A percentile compares a stretch with the other conserved stretches of the same genome.
Evolutionary conservation across 495 filamentous ascomycete species (phyloP).

Genomic region (Pyronema domesticum): DNA sequence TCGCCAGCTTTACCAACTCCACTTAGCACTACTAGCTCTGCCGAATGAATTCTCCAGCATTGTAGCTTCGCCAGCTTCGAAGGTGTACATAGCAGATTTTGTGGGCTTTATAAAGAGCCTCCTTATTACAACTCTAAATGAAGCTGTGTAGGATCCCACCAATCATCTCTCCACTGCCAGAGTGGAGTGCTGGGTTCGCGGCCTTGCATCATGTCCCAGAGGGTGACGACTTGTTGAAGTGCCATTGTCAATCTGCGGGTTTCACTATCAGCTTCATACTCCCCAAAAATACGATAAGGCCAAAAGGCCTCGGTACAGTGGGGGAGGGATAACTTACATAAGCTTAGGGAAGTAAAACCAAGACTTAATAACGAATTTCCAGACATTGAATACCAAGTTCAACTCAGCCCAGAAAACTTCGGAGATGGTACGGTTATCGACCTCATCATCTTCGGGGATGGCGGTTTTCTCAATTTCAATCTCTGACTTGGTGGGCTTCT

Average conservation of each 20-base stretch:
- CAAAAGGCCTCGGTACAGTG: slow-evolving; percentile 16
- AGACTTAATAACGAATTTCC: slow-evolving; percentile 44
- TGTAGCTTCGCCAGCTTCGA: too few relatives aligned
- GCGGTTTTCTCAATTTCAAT: background rate
- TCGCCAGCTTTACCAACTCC: too few relatives aligned
- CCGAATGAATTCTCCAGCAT: too few relatives aligned
- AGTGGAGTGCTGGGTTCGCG: background rate
- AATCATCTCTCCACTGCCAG: background rate
- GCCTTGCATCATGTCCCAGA: background rate
- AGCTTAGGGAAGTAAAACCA: slow-evolving; percentile 53
- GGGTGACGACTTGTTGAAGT: background rate
- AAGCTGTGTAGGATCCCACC: too few relatives aligned
- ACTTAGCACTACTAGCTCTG: too few relatives aligned
- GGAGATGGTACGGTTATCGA: slow-evolving; percentile 31
- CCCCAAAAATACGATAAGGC: background rate
- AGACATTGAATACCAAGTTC: slow-evolving; percentile 39
- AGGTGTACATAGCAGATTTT: too few relatives aligned
- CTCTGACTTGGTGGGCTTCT: background rate
- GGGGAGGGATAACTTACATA: slow-evolving; percentile 40
- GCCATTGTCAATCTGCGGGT: background rate
- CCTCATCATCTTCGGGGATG: slow-evolving; percentile 17
- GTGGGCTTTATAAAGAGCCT: too few relatives aligned
- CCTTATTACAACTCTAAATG: too few relatives aligned
- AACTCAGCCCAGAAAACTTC: slow-evolving; percentile 50
- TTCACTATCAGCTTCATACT: too few relatives aligned